Percentiles rank a stretch among this genome's conserved stretches.
Evolutionary conservation across 495 filamentous ascomycete genomes (phyloP).

Genomic region (Lepidopterella palustris): DNA sequence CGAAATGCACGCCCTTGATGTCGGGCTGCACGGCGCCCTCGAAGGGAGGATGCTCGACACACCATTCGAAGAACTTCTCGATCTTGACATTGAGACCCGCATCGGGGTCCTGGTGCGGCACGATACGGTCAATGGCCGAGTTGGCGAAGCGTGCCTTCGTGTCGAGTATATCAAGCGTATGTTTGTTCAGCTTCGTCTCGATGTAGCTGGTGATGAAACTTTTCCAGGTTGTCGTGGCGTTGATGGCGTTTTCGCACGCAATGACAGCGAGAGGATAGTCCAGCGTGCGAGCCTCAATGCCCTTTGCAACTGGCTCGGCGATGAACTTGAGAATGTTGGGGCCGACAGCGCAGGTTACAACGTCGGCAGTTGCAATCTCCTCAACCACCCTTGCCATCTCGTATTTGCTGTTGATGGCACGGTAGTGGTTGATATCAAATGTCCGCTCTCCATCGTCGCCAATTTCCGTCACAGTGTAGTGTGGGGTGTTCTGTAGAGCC

Average conservation of each 20-base stretch:
- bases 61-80: conserved; percentile 98
- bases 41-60: conserved; percentile 81
- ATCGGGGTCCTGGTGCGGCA: conserved; percentile 74
- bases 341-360: conserved; percentile 94
- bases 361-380: conserved; percentile 78
- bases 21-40: conserved; percentile 52
- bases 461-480: conserved; percentile 90
- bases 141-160: conserved; percentile 68
- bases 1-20: conserved; percentile 86
- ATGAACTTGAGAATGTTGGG: conserved; percentile 95
- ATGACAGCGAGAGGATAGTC: conserved; percentile 77
- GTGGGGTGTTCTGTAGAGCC: conserved; percentile 60
- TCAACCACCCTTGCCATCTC: conserved; percentile 70
- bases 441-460: conserved; percentile 74
- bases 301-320: conserved; percentile 87
- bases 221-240: conserved; percentile 77
- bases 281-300: conserved; percentile 67
- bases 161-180: conserved; percentile 38
- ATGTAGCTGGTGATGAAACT: conserved; percentile 74
- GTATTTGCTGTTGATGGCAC: conserved; percentile 88
- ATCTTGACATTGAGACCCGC: conserved; percentile 84
- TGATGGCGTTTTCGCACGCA: conserved; percentile 95
- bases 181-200: conserved; percentile 49
- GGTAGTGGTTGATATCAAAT: conserved; percentile 84
- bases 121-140: conserved; percentile 96